These are phyloP conservation scores for Eucalyptus globulus DNA, from an alignment of 345 rosid species.

Conservation along the genomic window DNA sequence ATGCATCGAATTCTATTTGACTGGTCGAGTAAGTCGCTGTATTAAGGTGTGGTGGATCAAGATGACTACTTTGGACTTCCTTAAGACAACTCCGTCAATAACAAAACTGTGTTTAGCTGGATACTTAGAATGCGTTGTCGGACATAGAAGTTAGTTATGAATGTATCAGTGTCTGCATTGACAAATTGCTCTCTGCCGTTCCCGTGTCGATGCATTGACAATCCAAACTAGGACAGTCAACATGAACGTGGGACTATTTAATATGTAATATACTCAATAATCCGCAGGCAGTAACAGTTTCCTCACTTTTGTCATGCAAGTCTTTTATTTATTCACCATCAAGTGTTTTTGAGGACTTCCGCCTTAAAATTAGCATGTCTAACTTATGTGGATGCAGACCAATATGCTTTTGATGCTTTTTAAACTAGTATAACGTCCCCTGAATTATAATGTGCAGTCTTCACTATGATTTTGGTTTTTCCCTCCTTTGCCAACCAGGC, in stretches of 20 bases:
- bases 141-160: not conserved
- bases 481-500: slow-evolving; percentile 19
- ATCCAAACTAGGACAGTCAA: not conserved
- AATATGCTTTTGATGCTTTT: not conserved
- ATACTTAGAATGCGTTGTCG: not conserved
- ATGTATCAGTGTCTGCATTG: not conserved
- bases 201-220: not conserved
- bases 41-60: not conserved
- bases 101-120: not conserved
- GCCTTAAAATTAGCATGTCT: not conserved
- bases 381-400: not conserved
- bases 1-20: not conserved
- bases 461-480: not conserved
- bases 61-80: not conserved
- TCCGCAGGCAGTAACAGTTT: not conserved
- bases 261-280: not conserved
- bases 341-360: not conserved
- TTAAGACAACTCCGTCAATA: not conserved
- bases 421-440: not conserved
- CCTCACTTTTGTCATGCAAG: not conserved
- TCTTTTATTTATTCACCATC: not conserved
- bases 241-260: not conserved
- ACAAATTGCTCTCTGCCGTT: not conserved
- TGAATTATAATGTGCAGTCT: not conserved
- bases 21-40: not conserved